A percentile compares a stretch with the other conserved stretches of the same genome.
These are phyloP conservation scores for Picea sitchensis DNA, from an alignment of 75 land plant species.

Conservation along the genomic window DNA sequence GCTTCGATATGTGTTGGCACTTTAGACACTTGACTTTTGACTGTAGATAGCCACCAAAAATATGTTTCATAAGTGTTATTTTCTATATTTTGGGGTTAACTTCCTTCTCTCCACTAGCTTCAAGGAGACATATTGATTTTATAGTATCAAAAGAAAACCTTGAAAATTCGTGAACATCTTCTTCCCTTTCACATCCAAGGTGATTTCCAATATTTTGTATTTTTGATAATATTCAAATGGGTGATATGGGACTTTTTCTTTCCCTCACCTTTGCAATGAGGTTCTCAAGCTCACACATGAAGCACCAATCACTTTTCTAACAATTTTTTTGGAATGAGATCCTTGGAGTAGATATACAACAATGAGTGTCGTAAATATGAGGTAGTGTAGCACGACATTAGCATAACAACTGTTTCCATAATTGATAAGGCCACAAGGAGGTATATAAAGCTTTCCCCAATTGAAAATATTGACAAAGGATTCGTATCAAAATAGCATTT, in stretches of 20 bases:
- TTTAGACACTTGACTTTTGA: constrained; percentile 85
- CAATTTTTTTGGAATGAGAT: constrained; percentile 36
- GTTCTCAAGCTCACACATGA: constrained; percentile 15
- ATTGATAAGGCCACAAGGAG: no score
- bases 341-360: constrained; percentile 69
- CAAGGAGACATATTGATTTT: constrained; percentile 74
- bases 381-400: constrained; percentile 87
- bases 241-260: constrained; percentile 53
- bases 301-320: constrained; percentile 59
- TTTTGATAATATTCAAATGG: constrained; percentile 57
- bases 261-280: constrained; percentile 33
- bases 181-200: constrained; percentile 78
- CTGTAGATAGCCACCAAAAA: constrained; percentile 81
- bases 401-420: constrained; percentile 80
- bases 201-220: constrained; percentile 55
- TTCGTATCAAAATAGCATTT: no score
- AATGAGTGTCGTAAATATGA: constrained; percentile 71
- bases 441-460: no score
- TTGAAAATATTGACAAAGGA: no score
- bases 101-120: constrained; percentile 37
- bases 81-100: constrained; percentile 47
- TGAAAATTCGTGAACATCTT: constrained; percentile 95
- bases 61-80: constrained; percentile 75
- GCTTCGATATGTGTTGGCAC: constrained; percentile 35
- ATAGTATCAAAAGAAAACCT: constrained; percentile 86